phyloP scores from a whole-genome alignment of 192 early-diverging fungal species.

The Podila horticola region DNA sequence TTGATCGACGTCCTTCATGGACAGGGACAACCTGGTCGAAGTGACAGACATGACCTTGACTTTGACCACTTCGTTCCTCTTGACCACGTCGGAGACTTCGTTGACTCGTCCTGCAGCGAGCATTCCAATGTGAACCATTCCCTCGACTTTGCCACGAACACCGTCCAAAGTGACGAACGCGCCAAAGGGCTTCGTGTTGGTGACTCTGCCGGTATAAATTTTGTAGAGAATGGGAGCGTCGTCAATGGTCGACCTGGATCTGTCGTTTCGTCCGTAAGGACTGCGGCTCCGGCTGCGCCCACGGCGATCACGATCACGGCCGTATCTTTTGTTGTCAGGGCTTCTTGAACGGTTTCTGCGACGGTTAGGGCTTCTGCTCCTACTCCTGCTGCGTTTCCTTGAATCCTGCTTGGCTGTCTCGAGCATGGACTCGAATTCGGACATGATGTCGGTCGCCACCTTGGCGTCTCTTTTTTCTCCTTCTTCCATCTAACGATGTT shows the following conservation, averaged over 20 bases:
- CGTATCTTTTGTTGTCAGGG: slow-evolving; percentile 20
- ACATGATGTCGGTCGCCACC: slow-evolving; percentile 64
- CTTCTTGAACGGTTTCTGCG: slow-evolving; percentile 43
- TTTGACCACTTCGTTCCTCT: slow-evolving; percentile 82
- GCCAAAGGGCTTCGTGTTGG: slow-evolving; percentile 92
- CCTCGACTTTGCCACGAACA: slow-evolving; percentile 80
- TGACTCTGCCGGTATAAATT: slow-evolving; percentile 88
- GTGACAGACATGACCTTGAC: slow-evolving; percentile 96
- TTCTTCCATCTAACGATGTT: not conserved
- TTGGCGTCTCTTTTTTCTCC: slow-evolving; percentile 21
- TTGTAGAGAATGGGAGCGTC: slow-evolving; percentile 90
- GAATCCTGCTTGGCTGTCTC: slow-evolving; percentile 44
- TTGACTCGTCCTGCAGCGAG: slow-evolving; percentile 73
- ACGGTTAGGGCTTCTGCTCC: slow-evolving; percentile 40
- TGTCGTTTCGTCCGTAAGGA: slow-evolving; percentile 31
- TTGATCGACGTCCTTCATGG: slow-evolving; percentile 98
- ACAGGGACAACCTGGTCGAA: slow-evolving; percentile 84
- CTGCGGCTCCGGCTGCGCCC: slow-evolving; percentile 45
- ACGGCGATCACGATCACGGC: slow-evolving; percentile 18
- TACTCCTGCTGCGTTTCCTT: slow-evolving; percentile 43
- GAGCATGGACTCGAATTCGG: slow-evolving; percentile 68
- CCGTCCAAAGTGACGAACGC: slow-evolving; percentile 91
- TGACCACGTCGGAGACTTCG: slow-evolving; percentile 89
- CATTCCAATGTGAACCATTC: slow-evolving; percentile 89
- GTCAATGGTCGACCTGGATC: slow-evolving; percentile 59